Evolutionary conservation across 208 protist genomes (phyloP).

Genomic region (Acanthamoeba lenticulata): DNA sequence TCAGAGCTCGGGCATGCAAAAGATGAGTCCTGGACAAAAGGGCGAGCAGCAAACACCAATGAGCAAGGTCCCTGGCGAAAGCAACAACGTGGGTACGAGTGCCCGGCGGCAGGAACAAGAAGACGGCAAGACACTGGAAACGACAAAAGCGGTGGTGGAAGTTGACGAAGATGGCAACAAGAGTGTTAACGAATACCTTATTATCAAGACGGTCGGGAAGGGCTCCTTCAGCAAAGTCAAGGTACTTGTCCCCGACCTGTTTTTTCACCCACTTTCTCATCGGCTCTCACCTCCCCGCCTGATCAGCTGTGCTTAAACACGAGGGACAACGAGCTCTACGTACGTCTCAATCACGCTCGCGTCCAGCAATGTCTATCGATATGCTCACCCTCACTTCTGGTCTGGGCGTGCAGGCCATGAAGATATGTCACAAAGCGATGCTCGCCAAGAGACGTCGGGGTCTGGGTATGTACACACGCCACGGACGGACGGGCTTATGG

Average conservation of each 20-base stretch:
- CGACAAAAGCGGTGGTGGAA: not conserved
- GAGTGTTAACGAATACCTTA: constrained; percentile 25
- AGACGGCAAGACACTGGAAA: not conserved
- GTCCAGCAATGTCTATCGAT: not conserved
- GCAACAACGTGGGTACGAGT: not conserved
- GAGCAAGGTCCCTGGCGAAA: too few species aligned
- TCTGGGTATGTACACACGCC: not conserved
- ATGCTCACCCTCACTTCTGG: not conserved
- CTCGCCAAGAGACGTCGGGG: not conserved
- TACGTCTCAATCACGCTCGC: not conserved
- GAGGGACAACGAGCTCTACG: constrained; percentile 63
- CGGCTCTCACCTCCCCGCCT: not conserved
- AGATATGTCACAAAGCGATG: constrained; percentile 21
- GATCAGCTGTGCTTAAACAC: constrained; percentile 60
- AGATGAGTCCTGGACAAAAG: not conserved
- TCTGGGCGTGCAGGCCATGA: constrained; percentile 24
- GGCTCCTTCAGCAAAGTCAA: constrained; percentile 64
- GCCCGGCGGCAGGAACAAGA: not conserved
- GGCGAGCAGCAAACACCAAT: too few species aligned
- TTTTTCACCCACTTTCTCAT: not conserved
- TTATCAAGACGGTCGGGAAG: constrained; percentile 63
- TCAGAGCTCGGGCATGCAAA: too few species aligned
- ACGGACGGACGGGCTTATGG: not conserved
- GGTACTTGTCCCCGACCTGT: not conserved
- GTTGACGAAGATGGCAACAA: constrained; percentile 60